These are phyloP conservation scores for Cyberlindnera galapagoensis DNA, from an alignment of 805 yeast genomes.

Conservation along the genomic window DNA sequence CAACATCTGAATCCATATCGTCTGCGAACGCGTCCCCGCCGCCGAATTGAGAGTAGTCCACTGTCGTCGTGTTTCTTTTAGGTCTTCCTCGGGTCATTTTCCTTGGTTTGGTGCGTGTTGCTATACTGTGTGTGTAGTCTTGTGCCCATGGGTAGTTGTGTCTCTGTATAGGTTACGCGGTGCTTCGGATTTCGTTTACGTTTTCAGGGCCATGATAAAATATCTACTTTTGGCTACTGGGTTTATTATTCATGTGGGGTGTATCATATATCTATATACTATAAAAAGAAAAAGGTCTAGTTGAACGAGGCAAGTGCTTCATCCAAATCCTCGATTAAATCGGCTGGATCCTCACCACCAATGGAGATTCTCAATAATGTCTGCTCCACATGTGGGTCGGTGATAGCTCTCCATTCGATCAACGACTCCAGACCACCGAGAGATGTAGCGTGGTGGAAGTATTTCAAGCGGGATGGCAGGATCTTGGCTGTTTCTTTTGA, in stretches of 20 bases:
- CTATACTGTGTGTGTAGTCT: no score
- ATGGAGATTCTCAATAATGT: slow-evolving; percentile 67
- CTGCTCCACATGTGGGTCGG: slow-evolving; percentile 51
- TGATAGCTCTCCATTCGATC: slow-evolving; percentile 84
- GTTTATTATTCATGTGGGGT: no score
- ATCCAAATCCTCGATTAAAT: slow-evolving; percentile 67
- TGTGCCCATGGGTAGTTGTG: no score
- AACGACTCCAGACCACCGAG: slow-evolving; percentile 89
- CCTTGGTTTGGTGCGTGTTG: no score
- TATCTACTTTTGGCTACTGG: no score
- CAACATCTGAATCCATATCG: slow-evolving; percentile 5
- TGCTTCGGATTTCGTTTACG: no score
- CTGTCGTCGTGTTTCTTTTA: slow-evolving; percentile 5
- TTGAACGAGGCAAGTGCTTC: slow-evolving; percentile 37
- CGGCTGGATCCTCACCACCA: slow-evolving; percentile 75
- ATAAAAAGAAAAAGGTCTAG: no score
- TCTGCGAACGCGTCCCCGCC: slow-evolving; percentile 3
- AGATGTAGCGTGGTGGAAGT: slow-evolving; percentile 87
- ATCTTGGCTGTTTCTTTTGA: slow-evolving; percentile 48
- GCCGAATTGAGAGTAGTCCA: slow-evolving; percentile 9
- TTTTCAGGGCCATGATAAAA: no score
- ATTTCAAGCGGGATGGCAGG: slow-evolving; percentile 59
- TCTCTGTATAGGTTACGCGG: no score
- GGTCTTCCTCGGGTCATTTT: slow-evolving; percentile 6
- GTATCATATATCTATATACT: no score